Conservation (phyloP, 371 early-diverging fungal genomes). For the Gilbertella persicaria region DNA sequence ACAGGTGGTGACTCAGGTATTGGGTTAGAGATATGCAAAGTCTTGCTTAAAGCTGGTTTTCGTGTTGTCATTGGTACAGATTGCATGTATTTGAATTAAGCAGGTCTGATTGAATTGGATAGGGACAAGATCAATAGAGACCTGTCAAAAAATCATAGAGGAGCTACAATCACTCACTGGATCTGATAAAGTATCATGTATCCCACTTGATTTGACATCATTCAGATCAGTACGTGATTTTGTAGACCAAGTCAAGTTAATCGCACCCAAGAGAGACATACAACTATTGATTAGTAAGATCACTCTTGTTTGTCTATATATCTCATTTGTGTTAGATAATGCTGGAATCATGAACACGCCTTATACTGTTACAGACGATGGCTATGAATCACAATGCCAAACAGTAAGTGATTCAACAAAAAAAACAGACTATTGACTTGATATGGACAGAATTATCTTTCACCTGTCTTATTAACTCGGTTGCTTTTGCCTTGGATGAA, state of each 20-base stretch:
- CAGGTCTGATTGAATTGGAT: background rate
- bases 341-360: slow-evolving; percentile 80
- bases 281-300: slow-evolving; percentile 40
- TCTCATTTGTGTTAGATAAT: slow-evolving; percentile 43
- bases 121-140: slow-evolving; percentile 7
- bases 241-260: slow-evolving; percentile 18
- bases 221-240: slow-evolving; percentile 30
- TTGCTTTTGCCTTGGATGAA: slow-evolving; percentile 35
- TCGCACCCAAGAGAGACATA: slow-evolving; percentile 17
- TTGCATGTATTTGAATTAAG: background rate
- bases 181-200: slow-evolving; percentile 12
- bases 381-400: slow-evolving; percentile 71
- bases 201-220: slow-evolving; percentile 23
- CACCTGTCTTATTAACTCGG: slow-evolving; percentile 34
- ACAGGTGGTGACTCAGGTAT: slow-evolving; percentile 53
- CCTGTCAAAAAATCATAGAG: background rate
- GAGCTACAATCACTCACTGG: background rate
- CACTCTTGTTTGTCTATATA: background rate
- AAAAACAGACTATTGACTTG: background rate
- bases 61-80: slow-evolving; percentile 41
- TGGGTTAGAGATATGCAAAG: slow-evolving; percentile 38
- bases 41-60: slow-evolving; percentile 34
- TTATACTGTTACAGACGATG: slow-evolving; percentile 60
- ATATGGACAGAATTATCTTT: slow-evolving; percentile 34
- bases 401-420: slow-evolving; percentile 29